Evolutionary conservation across 306 rosid genomes (phyloP).

Genomic region (Vigna reflexopilosa): DNA sequence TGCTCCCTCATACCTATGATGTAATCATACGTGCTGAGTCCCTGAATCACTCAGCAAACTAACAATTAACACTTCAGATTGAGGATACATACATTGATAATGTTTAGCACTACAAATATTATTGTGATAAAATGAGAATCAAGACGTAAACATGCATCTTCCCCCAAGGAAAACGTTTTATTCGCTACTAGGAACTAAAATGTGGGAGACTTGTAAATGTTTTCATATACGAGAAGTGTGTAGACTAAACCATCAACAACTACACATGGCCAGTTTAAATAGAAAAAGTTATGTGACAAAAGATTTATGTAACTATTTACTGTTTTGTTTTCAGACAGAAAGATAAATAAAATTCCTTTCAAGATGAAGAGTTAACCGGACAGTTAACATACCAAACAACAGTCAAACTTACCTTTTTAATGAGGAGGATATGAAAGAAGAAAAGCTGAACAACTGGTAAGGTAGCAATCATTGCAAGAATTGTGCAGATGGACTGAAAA

Average conservation of each 20-base stretch:
- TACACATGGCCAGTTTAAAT: not conserved
- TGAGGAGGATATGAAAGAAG: slow-evolving; percentile 88
- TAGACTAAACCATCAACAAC: not conserved
- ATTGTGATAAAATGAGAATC: not conserved
- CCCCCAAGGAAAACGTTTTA: not conserved
- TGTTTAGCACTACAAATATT: slow-evolving; percentile 11
- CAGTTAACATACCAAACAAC: not conserved
- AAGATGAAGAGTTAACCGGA: not conserved
- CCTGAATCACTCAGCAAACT: slow-evolving; percentile 52
- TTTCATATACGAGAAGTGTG: not conserved
- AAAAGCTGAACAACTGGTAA: slow-evolving; percentile 85
- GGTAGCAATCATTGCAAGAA: slow-evolving; percentile 86
- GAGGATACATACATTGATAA: not conserved
- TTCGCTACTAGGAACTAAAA: not conserved
- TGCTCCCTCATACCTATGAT: slow-evolving; percentile 90
- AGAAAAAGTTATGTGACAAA: not conserved
- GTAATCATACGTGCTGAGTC: slow-evolving; percentile 89
- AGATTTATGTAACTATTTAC: not conserved
- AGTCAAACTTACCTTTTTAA: slow-evolving; percentile 65
- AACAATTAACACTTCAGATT: not conserved
- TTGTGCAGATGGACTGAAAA: slow-evolving; percentile 69
- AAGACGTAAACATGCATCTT: not conserved
- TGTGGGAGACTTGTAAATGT: not conserved
- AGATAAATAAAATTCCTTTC: no score
- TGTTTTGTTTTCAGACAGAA: not conserved